These are phyloP conservation scores for Pseudogymnoascus pannorum DNA, from an alignment of 2,329 filamentous ascomycete species.

Conservation along the genomic window DNA sequence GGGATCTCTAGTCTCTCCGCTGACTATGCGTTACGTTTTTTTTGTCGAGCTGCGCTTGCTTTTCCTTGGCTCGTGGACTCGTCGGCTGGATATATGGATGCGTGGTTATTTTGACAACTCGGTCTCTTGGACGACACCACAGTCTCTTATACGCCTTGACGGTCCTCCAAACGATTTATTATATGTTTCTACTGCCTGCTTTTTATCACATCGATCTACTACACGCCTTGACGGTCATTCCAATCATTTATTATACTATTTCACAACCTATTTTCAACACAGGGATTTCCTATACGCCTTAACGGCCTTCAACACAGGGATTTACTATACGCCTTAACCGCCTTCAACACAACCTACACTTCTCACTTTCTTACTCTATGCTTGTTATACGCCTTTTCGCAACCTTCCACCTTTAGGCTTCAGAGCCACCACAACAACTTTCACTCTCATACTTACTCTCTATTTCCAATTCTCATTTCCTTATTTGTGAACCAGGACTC, in stretches of 20 bases:
- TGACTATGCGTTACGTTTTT: neutral
- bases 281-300: neutral
- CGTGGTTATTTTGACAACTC: no score
- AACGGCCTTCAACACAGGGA: neutral
- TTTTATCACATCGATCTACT: neutral
- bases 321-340: neutral
- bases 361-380: neutral
- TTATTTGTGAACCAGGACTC: neutral
- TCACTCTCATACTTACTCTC: no score
- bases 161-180: neutral
- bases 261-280: neutral
- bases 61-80: neutral
- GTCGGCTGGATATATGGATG: neutral
- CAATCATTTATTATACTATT: neutral
- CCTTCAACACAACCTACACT: neutral
- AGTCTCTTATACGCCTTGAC: neutral
- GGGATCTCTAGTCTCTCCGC: neutral
- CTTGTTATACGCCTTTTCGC: neutral
- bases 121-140: neutral
- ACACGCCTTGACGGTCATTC: neutral
- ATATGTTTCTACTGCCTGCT: neutral
- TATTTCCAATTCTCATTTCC: neutral
- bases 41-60: neutral
- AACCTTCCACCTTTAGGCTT: neutral
- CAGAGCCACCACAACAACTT: neutral